Evolutionary conservation across 345 rosid genomes (phyloP).

Genomic region (Populus deltoides): DNA sequence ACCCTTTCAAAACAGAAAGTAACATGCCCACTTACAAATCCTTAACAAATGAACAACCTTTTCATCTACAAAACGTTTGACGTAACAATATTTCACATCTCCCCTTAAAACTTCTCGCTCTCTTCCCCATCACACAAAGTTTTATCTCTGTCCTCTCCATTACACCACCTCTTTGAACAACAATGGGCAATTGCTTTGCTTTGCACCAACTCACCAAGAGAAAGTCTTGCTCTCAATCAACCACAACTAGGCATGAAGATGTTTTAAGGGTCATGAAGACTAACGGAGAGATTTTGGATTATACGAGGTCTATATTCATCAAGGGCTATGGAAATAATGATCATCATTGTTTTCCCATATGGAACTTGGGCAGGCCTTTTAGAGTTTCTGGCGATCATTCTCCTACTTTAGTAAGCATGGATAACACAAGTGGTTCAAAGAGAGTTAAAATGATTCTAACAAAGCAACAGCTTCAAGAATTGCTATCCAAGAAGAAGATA

Average conservation of each 20-base stretch:
- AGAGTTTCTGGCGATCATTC: background rate
- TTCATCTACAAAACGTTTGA: background rate
- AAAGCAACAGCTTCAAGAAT: slow-evolving; percentile 18
- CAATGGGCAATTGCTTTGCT: slow-evolving; percentile 14
- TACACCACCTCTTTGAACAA: background rate
- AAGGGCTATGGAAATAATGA: background rate
- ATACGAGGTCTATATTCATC: background rate
- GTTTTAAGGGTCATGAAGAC: background rate
- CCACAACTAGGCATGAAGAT: background rate
- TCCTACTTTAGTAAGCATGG: background rate
- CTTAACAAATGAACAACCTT: background rate
- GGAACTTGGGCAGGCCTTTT: no score
- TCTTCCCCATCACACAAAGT: background rate
- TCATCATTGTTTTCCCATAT: background rate
- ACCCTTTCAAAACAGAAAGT: background rate
- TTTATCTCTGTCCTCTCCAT: background rate
- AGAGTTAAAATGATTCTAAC: slow-evolving; percentile 9
- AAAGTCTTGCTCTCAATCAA: background rate
- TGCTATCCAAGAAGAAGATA: slow-evolving; percentile 9
- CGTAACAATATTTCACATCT: background rate
- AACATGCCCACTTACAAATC: background rate
- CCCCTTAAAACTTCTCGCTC: background rate
- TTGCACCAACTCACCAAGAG: background rate
- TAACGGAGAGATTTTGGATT: background rate
- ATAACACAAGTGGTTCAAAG: background rate